Conservation (phyloP, 257 asterid genomes). For the Nicotiana tomentosiformis region DNA sequence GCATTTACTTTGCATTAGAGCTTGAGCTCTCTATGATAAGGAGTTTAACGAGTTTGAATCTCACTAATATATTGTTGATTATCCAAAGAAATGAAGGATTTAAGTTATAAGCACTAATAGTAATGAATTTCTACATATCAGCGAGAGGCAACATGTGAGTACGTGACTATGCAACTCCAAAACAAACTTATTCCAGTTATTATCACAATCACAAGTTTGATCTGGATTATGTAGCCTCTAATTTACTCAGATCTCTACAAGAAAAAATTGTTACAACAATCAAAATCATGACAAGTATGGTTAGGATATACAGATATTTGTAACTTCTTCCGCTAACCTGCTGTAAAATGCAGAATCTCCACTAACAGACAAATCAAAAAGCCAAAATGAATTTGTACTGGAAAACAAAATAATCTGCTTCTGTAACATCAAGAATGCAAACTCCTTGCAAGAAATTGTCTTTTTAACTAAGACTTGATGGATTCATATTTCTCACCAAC, state of each 20-base stretch:
- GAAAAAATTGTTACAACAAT: neutral
- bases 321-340: neutral
- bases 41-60: no score
- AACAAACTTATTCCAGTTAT: neutral
- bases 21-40: no score
- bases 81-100: neutral
- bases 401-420: neutral
- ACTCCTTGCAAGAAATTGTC: neutral
- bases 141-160: neutral
- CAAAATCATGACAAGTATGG: neutral
- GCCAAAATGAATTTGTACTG: neutral
- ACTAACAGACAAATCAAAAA: neutral
- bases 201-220: neutral
- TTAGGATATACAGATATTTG: constrained; percentile 5
- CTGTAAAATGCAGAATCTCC: neutral
- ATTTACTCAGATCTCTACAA: neutral
- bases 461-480: constrained; percentile 33
- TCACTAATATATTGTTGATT: neutral
- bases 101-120: no score
- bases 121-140: no score
- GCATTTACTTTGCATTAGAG: no score
- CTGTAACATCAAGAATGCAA: neutral
- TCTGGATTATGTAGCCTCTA: neutral
- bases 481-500: constrained; percentile 82
- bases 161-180: neutral